Conservation (phyloP, 2,329 filamentous ascomycete genomes). For the Dichotomopilus funicola region DNA sequence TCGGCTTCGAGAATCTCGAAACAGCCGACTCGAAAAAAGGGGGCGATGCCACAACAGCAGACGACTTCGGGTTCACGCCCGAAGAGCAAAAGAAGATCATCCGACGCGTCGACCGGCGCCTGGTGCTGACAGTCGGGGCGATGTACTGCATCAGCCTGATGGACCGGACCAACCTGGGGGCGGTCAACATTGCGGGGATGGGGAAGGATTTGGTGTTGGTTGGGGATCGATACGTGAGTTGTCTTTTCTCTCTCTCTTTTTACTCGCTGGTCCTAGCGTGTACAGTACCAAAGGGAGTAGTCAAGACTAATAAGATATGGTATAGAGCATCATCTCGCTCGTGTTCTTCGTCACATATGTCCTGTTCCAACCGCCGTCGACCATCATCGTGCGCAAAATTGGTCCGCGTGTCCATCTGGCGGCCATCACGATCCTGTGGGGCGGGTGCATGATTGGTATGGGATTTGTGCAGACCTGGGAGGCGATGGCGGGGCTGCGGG, state of each 20-base stretch:
- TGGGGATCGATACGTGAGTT: constrained; percentile 40
- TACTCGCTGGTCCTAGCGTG: background rate
- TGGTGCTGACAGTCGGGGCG: constrained; percentile 54
- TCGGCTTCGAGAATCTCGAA: constrained; percentile 11
- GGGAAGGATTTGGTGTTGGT: constrained; percentile 39
- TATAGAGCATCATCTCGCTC: constrained; percentile 57
- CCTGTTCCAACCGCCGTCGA: constrained; percentile 65
- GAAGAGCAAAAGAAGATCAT: constrained; percentile 63
- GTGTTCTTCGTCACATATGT: constrained; percentile 72
- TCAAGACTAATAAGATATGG: background rate
- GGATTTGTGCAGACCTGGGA: constrained; percentile 51
- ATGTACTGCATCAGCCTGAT: constrained; percentile 73
- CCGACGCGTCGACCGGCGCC: constrained; percentile 58
- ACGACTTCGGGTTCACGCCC: constrained; percentile 45
- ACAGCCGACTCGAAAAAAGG: constrained; percentile 11
- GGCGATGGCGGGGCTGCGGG: constrained; percentile 47
- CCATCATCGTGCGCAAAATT: constrained; percentile 59
- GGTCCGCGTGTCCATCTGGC: constrained; percentile 54
- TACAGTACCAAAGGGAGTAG: background rate
- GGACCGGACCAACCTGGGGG: constrained; percentile 72
- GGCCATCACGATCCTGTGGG: constrained; percentile 52
- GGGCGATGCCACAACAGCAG: constrained; percentile 6
- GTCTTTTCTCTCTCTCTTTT: background rate
- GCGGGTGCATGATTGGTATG: constrained; percentile 57
- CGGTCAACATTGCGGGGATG: constrained; percentile 65